Percentiles rank a stretch among this genome's conserved stretches.
Evolutionary conservation across 495 filamentous ascomycete genomes (phyloP).

Genomic region (Penicillium steckii): DNA sequence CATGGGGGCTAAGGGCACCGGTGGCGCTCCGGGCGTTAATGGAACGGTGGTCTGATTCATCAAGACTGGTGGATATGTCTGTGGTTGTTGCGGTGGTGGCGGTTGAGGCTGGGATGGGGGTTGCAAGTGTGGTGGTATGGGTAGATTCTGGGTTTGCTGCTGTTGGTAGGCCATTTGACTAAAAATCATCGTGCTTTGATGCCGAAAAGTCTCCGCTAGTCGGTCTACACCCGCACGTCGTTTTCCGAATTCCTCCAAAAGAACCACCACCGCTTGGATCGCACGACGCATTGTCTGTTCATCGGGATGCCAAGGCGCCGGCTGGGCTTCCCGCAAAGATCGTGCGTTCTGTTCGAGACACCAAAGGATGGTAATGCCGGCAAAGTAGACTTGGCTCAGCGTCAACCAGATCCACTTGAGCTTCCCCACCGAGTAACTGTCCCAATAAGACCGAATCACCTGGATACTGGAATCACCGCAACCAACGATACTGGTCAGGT

Average conservation of each 20-base stretch:
- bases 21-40: conserved; percentile 29
- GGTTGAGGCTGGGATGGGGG: conserved; percentile 21
- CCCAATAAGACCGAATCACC: conserved; percentile 51
- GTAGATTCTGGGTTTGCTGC: conserved; percentile 27
- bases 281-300: conserved; percentile 46
- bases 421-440: conserved; percentile 48
- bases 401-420: conserved; percentile 57
- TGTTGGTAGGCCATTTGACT: conserved; percentile 44
- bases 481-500: conserved; percentile 41
- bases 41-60: conserved; percentile 17
- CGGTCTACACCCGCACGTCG: conserved; percentile 48
- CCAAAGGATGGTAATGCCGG: conserved; percentile 50
- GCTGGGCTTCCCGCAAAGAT: conserved; percentile 37
- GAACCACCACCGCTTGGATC: conserved; percentile 46
- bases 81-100: conserved; percentile 25
- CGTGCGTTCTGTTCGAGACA: conserved; percentile 48
- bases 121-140: conserved; percentile 18
- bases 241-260: conserved; percentile 50
- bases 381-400: conserved; percentile 52
- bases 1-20: conserved; percentile 42
- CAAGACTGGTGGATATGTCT: neutral
- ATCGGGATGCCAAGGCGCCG: conserved; percentile 42
- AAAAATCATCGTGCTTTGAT: conserved; percentile 47
- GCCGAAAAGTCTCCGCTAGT: conserved; percentile 44
- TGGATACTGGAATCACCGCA: conserved; percentile 51